Conservation (phyloP, 495 filamentous ascomycete species). For the Penicilliopsis zonata region DNA sequence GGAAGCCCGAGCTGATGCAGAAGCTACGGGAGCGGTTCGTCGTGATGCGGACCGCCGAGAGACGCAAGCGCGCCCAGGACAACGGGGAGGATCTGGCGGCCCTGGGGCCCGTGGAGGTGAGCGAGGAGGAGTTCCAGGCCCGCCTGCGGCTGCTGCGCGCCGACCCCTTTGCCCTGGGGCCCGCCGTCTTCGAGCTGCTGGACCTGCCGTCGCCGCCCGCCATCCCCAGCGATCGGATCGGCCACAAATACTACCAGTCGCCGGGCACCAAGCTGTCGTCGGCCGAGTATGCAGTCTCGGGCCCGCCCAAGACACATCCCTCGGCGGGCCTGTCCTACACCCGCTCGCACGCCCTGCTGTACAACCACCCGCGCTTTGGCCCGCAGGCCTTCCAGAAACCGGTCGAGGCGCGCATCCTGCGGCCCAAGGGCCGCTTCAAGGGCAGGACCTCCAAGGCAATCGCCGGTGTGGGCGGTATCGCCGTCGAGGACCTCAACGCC, state of each 20-base stretch:
- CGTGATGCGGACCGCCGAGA: constrained; percentile 29
- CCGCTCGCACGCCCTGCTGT: constrained; percentile 52
- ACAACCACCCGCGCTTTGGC: constrained; percentile 76
- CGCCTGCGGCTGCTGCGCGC: constrained; percentile 50
- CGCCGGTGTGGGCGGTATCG: constrained; percentile 40
- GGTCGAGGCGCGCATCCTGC: constrained; percentile 57
- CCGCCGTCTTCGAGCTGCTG: constrained; percentile 34
- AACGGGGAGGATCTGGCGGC: constrained; percentile 29
- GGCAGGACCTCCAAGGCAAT: constrained; percentile 22
- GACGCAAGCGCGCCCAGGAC: constrained; percentile 31
- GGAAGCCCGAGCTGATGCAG: constrained; percentile 47
- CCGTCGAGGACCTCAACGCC: constrained; percentile 29
- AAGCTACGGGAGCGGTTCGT: constrained; percentile 40
- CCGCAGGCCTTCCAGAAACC: constrained; percentile 53
- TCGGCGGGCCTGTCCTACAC: constrained; percentile 83
- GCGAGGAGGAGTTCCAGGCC: constrained; percentile 45
- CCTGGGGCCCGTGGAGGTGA: constrained; percentile 28
- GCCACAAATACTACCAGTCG: constrained; percentile 22
- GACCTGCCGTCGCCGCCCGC: constrained; percentile 32
- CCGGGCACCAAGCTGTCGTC: constrained; percentile 26
- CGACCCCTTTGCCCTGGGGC: constrained; percentile 34
- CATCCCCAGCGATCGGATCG: constrained; percentile 24
- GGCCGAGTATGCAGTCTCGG: constrained; percentile 39
- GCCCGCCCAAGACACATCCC: constrained; percentile 79
- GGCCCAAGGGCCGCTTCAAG: constrained; percentile 28